Percentiles rank a stretch among this genome's conserved stretches.
These are phyloP conservation scores for Viola odorata DNA, from an alignment of 345 rosid genomes.

Conservation along the genomic window DNA sequence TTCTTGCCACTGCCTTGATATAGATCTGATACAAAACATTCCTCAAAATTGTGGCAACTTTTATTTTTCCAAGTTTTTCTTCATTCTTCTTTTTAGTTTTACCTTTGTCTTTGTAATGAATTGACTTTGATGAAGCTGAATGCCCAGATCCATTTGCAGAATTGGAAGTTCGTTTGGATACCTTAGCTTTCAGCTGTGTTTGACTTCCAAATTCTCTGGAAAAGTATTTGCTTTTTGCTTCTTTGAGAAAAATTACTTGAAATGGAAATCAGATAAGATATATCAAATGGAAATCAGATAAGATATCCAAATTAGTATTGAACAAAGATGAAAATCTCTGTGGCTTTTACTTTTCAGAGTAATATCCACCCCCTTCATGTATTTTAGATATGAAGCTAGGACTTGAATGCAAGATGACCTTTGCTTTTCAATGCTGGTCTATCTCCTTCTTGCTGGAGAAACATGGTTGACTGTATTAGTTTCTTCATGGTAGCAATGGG, in stretches of 20 bases:
- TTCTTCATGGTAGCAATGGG: background rate
- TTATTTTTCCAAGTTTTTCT: background rate
- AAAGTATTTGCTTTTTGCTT: no score
- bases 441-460: background rate
- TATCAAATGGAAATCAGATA: no score
- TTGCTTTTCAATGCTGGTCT: background rate
- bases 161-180: background rate
- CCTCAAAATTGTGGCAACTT: background rate
- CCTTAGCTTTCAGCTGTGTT: background rate
- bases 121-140: background rate
- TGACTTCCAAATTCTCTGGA: background rate
- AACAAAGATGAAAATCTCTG: no score
- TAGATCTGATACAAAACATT: background rate
- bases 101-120: background rate
- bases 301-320: no score
- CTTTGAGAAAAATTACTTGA: no score
- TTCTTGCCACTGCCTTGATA: background rate
- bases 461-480: background rate
- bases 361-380: no score
- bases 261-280: no score
- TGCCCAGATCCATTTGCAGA: background rate
- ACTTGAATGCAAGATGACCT: background rate
- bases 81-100: background rate
- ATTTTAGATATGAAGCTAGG: no score
- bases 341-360: no score